Conservation (phyloP, 2,329 filamentous ascomycete genomes). For the Ambrosiella beaveri region DNA sequence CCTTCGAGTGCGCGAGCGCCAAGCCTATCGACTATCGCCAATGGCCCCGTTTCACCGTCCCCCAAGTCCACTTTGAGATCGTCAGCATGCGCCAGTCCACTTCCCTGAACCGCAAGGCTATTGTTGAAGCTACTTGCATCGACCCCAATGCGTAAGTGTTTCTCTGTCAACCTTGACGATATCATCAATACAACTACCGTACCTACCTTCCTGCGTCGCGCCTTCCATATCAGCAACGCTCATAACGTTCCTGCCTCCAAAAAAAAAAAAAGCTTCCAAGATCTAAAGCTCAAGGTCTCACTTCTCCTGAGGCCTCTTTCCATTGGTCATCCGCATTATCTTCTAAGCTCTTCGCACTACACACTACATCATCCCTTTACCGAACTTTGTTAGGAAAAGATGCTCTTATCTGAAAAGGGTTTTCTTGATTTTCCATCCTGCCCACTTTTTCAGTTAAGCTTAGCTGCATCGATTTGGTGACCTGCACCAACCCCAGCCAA, state of each 20-base stretch:
- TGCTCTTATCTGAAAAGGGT: background rate
- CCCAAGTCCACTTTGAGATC: constrained; percentile 28
- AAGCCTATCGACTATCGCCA: constrained; percentile 19
- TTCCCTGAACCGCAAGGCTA: constrained; percentile 24
- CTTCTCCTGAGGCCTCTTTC: background rate
- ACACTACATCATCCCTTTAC: background rate
- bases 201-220: background rate
- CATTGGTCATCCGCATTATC: background rate
- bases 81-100: constrained; percentile 24
- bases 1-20: constrained; percentile 19
- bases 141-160: constrained; percentile 24
- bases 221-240: background rate
- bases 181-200: background rate
- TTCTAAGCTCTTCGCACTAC: background rate
- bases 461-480: background rate
- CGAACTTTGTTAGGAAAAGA: background rate
- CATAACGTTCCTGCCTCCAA: background rate
- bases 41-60: constrained; percentile 23
- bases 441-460: background rate
- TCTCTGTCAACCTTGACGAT: background rate
- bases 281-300: background rate
- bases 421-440: background rate
- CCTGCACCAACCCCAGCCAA: background rate
- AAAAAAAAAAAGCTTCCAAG: background rate
- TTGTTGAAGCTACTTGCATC: constrained; percentile 25